Evolutionary conservation across 2,329 filamentous ascomycete genomes (phyloP), one percentile per base, ranked within the genome.

Genomic region (Scedosporium apiospermum): DNA sequence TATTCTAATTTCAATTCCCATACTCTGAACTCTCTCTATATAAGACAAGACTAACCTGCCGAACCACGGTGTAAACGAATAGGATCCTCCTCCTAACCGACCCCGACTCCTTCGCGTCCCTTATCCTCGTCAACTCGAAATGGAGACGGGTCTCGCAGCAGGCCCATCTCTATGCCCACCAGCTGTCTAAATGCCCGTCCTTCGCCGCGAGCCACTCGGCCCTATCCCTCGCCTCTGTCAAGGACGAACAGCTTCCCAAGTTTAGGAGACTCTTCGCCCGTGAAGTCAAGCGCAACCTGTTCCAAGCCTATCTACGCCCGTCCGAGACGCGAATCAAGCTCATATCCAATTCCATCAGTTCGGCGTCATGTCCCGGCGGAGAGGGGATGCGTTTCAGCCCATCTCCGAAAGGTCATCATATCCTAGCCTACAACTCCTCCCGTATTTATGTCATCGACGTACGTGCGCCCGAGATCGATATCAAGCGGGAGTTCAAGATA

Each of bases 361-460:
- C 90, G 0, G 91, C 89, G 1, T 91, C 91, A 23, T 88, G 88
- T 65, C 91, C 91, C 1, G 88, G 89, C 41, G 90, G 90, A 38
- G 91, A 96, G 73, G 90, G 90, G 57, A 90, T 96, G 76, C 89
- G 91, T 62, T 96, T 96, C 73, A 86, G 84, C 65, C 85, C 91
- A 64, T 96, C 91, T 2, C 86, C 90, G 5, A 85, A 82, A 62
- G 91, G 90, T 2, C 86, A 88, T 67, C 84, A 88, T 67, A 76
- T 96, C 34, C 81, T 96, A 49, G 91, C 89, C 60, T 90, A 92
- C 72, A 96, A 91, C 73, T 96, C 91, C 44, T 93, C 91, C 12
- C 82, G 91, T 63, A 90, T 96, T 66, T 89, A 93, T 68, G 83
- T 96, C 41, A 77, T 96, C 60, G 87, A 93, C 70, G 78, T 90